Base-by-base conservation (phyloP, 2,329 filamentous ascomycete genomes). In the Ophiocordyceps camponoti-saundersi region DNA sequence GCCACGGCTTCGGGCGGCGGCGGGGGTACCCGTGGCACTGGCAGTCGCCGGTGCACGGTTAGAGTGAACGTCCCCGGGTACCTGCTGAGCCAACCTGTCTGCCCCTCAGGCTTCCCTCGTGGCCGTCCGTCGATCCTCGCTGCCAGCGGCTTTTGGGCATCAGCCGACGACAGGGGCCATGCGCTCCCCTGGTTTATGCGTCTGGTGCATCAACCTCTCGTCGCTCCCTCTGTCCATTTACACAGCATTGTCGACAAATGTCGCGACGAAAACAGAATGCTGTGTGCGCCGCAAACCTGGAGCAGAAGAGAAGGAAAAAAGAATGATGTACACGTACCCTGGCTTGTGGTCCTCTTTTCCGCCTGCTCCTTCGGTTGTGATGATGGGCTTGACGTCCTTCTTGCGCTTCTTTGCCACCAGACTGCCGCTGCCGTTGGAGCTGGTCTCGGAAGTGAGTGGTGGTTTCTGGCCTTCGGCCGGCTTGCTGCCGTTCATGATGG, bases 311-410 rank as follows among this genome's bases (percentile, higher is more conserved):
- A 13, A 13, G 18, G 15, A 36, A 5, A 36, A 36, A 36, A 39
- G 34, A 39, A 18, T n/a, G 16, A n/a, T 16, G 34, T 39, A 39
- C 18, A n/a, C 34, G 12, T 39, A 39, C 34, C 50, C 55, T 58
- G 52, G 44, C 65, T 60, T 60, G 44, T 44, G 20, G 11, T 42
- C 47, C 2, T 45, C 44, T 11, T 39, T 18, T 4, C 45, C 39
- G 16, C 16, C 44, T 8, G 51, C 57, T 52, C 57, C 63, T 59
- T 85, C 80, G 49, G 74, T 82, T 40, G 81, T 86, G 63, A 86
- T 82, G 59, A 86, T 85, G 56, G 82, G 82, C 66, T 85, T 84
- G 54, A 85, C 73, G 41, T 81, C 79, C 72, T 86, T 86, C 69
- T 82, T 80, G 59, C 80, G 74, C 72, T 86, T 86, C 72, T 84